Base-by-base conservation (phyloP, 2,329 filamentous ascomycete genomes). In the Metarhizium brunneum region DNA sequence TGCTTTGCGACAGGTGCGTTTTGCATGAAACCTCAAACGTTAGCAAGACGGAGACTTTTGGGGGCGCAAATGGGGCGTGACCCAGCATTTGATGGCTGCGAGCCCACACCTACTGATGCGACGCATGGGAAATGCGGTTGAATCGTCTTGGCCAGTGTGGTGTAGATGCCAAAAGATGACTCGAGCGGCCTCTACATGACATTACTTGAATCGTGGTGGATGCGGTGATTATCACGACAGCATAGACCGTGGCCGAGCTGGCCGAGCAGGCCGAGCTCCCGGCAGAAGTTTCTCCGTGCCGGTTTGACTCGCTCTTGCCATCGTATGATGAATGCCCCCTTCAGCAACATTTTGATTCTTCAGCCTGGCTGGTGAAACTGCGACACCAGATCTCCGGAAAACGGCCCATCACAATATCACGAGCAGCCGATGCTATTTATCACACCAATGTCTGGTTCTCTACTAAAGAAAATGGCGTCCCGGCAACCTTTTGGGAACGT, bases 1-100 rank as follows among this genome's bases (percentile, higher is more conserved):
- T 48, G 45, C 25, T 14, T 14, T 30, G 45, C 25, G 25, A 42
- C 49, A 29, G 16, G 55, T 50, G 49, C 42, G 74, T 77, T 73
- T 76, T 71, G 71, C 64, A 60, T 74, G 76, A 78, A 77, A 77
- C 74, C 63, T 62, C 65, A 69, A 63, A 65, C 64, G 75, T 78
- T 69, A 69, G 76, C 62, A 56, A 52, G 29, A 52, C 57, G 56
- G 51, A 56, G 36, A 47, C 38, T 32, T 65, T 64, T 43, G 11
- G 47, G 29, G 30, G 14, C 3, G 8, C 1, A 52, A 47, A 10
- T 50, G 40, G 14, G 48, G 11, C 25, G 6, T 30, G 45, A n/a
- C n/a, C 4, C 43, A 16, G 16, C 10, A 18, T 14, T 43, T 20
- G 42, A 45, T 6, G 18, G n/a, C 18, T 13, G 32, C 10, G 32